Evolutionary conservation across 805 yeast genomes (phyloP).

Genomic region (Lipomyces anomalus): DNA sequence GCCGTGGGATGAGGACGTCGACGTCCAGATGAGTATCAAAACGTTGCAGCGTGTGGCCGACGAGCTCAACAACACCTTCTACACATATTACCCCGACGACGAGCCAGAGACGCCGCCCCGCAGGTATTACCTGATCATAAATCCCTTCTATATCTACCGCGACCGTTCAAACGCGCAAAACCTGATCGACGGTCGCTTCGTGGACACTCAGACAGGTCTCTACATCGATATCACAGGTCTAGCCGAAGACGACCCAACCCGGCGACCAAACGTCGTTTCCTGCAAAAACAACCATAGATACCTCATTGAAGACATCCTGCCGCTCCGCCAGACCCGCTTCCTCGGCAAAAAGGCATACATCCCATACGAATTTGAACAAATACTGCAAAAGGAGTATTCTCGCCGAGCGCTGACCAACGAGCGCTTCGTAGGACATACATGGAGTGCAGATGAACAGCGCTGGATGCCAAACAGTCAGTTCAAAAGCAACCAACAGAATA

Average conservation of each 20-base stretch:
- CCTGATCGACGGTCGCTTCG: constrained; percentile 52
- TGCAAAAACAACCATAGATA: constrained; percentile 58
- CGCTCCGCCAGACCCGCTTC: constrained; percentile 49
- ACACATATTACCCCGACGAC: constrained; percentile 53
- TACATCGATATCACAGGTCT: constrained; percentile 56
- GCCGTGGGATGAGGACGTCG: constrained; percentile 51
- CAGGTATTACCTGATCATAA: constrained; percentile 43
- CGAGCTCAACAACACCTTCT: constrained; percentile 41
- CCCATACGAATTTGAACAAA: constrained; percentile 38
- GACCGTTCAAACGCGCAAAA: constrained; percentile 44
- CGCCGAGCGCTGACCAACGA: constrained; percentile 17
- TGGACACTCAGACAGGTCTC: constrained; percentile 54
- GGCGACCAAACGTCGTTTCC: constrained; percentile 28
- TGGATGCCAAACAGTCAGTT: constrained; percentile 6
- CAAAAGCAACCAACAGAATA: not conserved
- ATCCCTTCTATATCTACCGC: constrained; percentile 47
- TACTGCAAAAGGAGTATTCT: constrained; percentile 39
- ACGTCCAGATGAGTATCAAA: constrained; percentile 47
- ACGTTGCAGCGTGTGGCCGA: constrained; percentile 44
- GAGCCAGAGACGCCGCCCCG: constrained; percentile 61
- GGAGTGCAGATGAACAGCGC: constrained; percentile 8
- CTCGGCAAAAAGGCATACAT: constrained; percentile 52
- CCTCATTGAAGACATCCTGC: constrained; percentile 44
- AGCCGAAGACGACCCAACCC: constrained; percentile 28
- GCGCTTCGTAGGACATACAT: constrained; percentile 10